Base-by-base conservation (phyloP, 768 basidiomycete genomes). In the Boletus rubroflammeus region DNA sequence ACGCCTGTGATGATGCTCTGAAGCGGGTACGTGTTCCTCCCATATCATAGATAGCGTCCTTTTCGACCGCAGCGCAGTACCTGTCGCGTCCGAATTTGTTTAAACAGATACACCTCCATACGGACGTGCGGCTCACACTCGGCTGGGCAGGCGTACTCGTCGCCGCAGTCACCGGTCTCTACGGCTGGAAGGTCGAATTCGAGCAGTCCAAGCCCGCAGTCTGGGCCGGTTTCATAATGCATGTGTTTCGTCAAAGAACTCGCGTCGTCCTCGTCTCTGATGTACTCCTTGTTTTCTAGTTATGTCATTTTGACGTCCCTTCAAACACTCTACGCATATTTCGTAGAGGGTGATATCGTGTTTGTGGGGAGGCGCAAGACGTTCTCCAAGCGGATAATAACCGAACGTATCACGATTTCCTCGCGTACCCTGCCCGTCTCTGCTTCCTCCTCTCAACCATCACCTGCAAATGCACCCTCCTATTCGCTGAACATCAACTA, bases 361-460 rank as follows among this genome's bases (percentile, higher is more conserved):
- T 98, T 93, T 67, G 83, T 89, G 25, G 94, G 94, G 34, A 91
- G 88, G 67, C 84, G 94, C 58, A 93, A 95, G 73, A 88, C 90
- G 15, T 84, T 96, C 58, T 89, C 90, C 15, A 93, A 91, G 69
- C 69, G 95, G 88, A 96, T 97, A 66, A 86, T 95, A 44, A 93
- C 91, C 3, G 94, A 98, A 67, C 84, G 87, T 59, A 82, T 98
- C 72, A 89, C 85, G 28, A 78, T 95, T 52, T 79, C 82, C 21
- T 88, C 93, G 5, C 77, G 76, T 29, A 88, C 90, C 4, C 61
- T 75, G 15, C 85, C 90, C 31, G 77, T 50, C 34, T 57, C 61
- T 32, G 34, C 58, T 38, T 36, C 58, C 5, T 55, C 56, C 23
- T 29, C 56, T 39, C 38, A 54, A 21, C 38, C 55, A 19, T 60